Evolutionary conservation across 805 yeast genomes (phyloP).

Genomic region (Torulaspora indica): DNA sequence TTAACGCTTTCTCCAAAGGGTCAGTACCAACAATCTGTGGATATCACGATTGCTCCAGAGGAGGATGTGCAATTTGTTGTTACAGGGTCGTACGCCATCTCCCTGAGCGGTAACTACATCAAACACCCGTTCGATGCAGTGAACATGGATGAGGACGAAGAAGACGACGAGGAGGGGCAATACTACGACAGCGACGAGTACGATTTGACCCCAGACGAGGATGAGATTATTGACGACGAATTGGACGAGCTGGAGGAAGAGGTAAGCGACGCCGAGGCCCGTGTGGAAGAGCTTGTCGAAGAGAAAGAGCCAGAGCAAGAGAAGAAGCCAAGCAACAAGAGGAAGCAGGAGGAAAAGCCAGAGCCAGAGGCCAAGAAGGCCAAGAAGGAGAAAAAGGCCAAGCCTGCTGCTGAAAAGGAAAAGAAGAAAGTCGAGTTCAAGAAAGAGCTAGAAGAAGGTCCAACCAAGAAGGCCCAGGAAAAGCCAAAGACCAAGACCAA

Average conservation of each 20-base stretch:
- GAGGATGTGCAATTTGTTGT: constrained; percentile 94
- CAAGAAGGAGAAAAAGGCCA: constrained; percentile 26
- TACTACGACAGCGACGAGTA: constrained; percentile 53
- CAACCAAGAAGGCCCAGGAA: constrained; percentile 48
- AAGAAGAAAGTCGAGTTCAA: constrained; percentile 78
- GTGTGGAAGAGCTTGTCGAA: constrained; percentile 69
- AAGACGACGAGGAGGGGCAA: constrained; percentile 54
- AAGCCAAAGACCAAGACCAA: constrained; percentile 62
- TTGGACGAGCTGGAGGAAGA: constrained; percentile 63
- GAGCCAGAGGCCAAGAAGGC: constrained; percentile 32
- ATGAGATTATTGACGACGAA: constrained; percentile 44
- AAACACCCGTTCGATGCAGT: constrained; percentile 82
- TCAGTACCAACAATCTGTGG: constrained; percentile 85
- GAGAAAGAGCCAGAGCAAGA: constrained; percentile 48
- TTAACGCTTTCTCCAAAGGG: constrained; percentile 86
- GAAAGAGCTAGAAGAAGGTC: constrained; percentile 91
- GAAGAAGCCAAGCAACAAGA: constrained; percentile 34
- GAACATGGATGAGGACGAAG: constrained; percentile 42
- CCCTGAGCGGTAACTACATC: constrained; percentile 90
- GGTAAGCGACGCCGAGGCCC: constrained; percentile 64
- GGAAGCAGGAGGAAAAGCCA: constrained; percentile 34
- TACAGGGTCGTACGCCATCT: constrained; percentile 91
- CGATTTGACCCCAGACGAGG: constrained; percentile 47
- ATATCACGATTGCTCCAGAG: constrained; percentile 83
- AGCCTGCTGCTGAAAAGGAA: constrained; percentile 25